A percentile compares a stretch with the other conserved stretches of the same genome.
phyloP scores from a whole-genome alignment of 2,329 filamentous ascomycete genomes.

The Fusarium cicatricum region DNA sequence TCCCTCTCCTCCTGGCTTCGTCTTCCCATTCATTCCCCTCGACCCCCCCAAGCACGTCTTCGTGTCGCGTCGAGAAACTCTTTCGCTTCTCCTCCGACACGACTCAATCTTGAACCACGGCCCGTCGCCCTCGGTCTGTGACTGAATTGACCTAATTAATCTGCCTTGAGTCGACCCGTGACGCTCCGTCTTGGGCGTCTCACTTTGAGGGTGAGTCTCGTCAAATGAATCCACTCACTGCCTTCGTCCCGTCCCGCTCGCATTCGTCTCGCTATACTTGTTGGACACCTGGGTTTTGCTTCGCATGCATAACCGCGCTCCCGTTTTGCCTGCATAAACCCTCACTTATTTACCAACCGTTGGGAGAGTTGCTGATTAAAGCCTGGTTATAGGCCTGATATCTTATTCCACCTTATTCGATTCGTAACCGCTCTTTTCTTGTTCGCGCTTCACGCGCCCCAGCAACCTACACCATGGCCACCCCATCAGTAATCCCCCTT shows the following conservation, averaged over 20 bases:
- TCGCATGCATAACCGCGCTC: constrained; percentile 11
- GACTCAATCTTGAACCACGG: constrained; percentile 19
- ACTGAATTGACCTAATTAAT: constrained; percentile 18
- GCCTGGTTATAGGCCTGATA: constrained; percentile 18
- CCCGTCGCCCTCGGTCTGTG: constrained; percentile 21
- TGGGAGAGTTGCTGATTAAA: constrained; percentile 18
- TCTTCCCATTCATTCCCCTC: constrained; percentile 1
- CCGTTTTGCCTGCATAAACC: constrained; percentile 7
- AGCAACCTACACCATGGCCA: constrained; percentile 44
- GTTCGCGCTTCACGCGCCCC: constrained; percentile 12
- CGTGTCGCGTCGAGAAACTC: constrained; percentile 34
- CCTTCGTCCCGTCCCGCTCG: constrained; percentile 2
- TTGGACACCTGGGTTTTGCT: constrained; percentile 16
- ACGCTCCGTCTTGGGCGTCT: constrained; percentile 26
- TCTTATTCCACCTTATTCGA: constrained; percentile 6
- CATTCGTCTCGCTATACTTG: constrained; percentile 11
- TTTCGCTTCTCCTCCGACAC: constrained; percentile 22
- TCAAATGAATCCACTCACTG: constrained; percentile 4
- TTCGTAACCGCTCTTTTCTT: constrained; percentile 19
- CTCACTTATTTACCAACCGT: not conserved
- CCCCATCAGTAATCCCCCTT: constrained; percentile 42
- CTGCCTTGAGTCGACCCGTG: constrained; percentile 6
- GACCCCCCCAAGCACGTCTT: constrained; percentile 11
- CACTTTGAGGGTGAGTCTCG: constrained; percentile 34
- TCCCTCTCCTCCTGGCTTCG: constrained; percentile 13